phyloP scores from a whole-genome alignment of 2,329 filamentous ascomycete species.

The Phaeosphaeriaceae sp. region DNA sequence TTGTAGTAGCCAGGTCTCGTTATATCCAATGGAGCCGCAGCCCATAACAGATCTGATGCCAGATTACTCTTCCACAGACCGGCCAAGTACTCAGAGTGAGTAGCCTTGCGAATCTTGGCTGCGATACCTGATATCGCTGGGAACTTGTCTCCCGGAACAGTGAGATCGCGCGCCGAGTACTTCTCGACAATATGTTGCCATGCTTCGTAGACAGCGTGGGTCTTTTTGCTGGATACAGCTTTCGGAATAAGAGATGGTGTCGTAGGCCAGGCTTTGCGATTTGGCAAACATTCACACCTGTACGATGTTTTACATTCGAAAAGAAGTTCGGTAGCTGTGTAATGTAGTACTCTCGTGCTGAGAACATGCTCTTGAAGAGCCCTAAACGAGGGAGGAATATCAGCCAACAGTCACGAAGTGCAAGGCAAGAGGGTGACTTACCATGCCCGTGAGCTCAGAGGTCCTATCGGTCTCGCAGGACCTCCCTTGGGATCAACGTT shows the following conservation, averaged over 20 bases:
- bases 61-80: conserved; percentile 44
- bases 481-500: conserved; percentile 18
- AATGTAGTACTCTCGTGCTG: conserved; percentile 42
- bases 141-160: conserved; percentile 36
- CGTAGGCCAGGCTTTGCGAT: conserved; percentile 33
- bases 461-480: conserved; percentile 34
- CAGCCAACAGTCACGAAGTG: not conserved
- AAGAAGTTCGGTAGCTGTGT: conserved; percentile 41
- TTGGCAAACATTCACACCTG: conserved; percentile 42
- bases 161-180: conserved; percentile 38
- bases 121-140: conserved; percentile 46
- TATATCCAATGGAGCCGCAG: conserved; percentile 9
- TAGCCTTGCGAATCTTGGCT: conserved; percentile 36
- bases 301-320: conserved; percentile 44
- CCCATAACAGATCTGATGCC: conserved; percentile 41
- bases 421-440: not conserved
- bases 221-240: conserved; percentile 34
- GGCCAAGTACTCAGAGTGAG: conserved; percentile 39
- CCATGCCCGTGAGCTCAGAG: conserved; percentile 37
- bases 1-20: conserved; percentile 12
- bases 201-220: conserved; percentile 29
- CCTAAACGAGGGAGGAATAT: conserved; percentile 7
- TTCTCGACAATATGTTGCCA: conserved; percentile 43
- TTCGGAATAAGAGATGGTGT: conserved; percentile 42
- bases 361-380: conserved; percentile 44